Evolutionary conservation across 371 early-diverging fungal species (phyloP), one percentile per base, ranked within the genome.

Genomic region (Dichotomocladium elegans): DNA sequence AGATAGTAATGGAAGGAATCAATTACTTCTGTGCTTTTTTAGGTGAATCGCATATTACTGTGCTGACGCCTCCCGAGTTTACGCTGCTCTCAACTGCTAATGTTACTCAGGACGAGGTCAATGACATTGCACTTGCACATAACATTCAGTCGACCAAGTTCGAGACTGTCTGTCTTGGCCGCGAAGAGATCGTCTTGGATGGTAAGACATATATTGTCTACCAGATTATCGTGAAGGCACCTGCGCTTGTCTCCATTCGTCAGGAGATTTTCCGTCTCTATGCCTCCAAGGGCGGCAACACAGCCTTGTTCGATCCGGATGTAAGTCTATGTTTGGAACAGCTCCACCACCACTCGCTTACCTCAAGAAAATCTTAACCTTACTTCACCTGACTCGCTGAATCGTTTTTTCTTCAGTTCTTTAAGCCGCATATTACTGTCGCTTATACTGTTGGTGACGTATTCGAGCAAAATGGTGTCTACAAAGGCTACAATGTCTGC

Each of bases 41-140:
- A 73, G 87, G 84, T 15, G 92, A 92, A 57, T 76, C 91, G 1
- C 92, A 92, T 40, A 65, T 92, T 37, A 92, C 92, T 1, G 76
- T 91, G 11, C 69, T 92, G 33, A 68, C 80, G 7, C 92, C 92
- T 0, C 86, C 92, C 1, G 92, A 92, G 61, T 88, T 74, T 41
- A 66, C 72, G 41, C 70, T 79, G 5, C 66, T 89, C 12, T 66
- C 76, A 47, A 74, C 69, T 10, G 81, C 75, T 4, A 77, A 79
- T 48, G 65, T 90, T 9, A 88, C 89, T n/a, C 84, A 88, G n/a
- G 65, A 80, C 7, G 85, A 91, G 37, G 57, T 92, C 53, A 81
- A 91, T 51, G 56, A 29, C 4, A 70, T 88, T 40, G 92, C 90
- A 11, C 43, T 52, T 26, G 52, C 68, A 12, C 47, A 63, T 46